Conservation (phyloP, 2,329 filamentous ascomycete species). For the Claviceps paspali region DNA sequence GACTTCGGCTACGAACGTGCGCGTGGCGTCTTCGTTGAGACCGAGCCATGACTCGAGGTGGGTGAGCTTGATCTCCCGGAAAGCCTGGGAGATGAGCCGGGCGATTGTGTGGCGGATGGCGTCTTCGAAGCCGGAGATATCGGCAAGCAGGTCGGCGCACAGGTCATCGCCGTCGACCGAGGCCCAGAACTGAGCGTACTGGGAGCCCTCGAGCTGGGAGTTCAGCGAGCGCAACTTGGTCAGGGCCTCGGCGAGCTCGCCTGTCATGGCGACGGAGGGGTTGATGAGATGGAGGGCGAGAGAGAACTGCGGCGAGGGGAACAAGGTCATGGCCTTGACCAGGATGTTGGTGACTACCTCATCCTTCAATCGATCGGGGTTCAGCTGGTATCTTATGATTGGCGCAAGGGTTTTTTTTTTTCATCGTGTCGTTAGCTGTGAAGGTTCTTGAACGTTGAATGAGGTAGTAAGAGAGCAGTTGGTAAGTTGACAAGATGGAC, state of each 20-base stretch:
- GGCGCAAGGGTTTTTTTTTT: neutral
- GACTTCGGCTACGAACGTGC: slow-evolving; percentile 70
- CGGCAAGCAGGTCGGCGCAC: slow-evolving; percentile 88
- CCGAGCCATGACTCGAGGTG: slow-evolving; percentile 66
- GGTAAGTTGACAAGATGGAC: too few relatives aligned
- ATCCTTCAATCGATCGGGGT: slow-evolving; percentile 92
- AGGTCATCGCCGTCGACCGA: slow-evolving; percentile 87
- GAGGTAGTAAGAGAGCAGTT: too few relatives aligned
- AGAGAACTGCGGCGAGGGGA: slow-evolving; percentile 89
- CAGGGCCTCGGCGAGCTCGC: slow-evolving; percentile 78
- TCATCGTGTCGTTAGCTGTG: slow-evolving; percentile 1
- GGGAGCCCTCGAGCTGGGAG: slow-evolving; percentile 73
- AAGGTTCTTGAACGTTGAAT: neutral
- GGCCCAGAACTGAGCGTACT: slow-evolving; percentile 87
- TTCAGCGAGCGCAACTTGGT: slow-evolving; percentile 74
- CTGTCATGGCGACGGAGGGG: slow-evolving; percentile 50
- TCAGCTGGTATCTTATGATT: slow-evolving; percentile 80
- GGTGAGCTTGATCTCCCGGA: slow-evolving; percentile 53
- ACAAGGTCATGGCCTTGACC: slow-evolving; percentile 93
- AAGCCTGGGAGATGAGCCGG: slow-evolving; percentile 67
- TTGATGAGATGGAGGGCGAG: slow-evolving; percentile 89
- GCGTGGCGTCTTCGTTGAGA: slow-evolving; percentile 48
- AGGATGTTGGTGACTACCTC: slow-evolving; percentile 98
- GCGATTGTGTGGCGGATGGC: slow-evolving; percentile 82
- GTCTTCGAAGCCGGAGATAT: slow-evolving; percentile 91